Percentiles rank a stretch among this genome's conserved stretches.
Conservation (phyloP, 1,284 basidiomycete genomes). For the Cryptococcus sp. region DNA sequence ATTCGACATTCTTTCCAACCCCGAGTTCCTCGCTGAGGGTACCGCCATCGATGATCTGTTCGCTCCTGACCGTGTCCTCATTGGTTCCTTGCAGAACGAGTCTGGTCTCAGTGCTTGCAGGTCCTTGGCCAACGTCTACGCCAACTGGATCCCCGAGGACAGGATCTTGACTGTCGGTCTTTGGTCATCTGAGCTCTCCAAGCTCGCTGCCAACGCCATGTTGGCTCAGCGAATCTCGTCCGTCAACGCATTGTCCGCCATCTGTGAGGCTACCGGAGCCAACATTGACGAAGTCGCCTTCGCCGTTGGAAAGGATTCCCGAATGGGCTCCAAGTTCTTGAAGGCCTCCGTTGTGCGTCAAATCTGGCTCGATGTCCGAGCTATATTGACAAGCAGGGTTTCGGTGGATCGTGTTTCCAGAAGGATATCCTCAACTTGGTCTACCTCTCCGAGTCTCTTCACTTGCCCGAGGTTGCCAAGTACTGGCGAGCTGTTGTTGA, state of each 20-base stretch:
- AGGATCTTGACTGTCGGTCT: conserved; percentile 90
- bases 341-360: conserved; percentile 57
- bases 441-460: conserved; percentile 88
- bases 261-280: conserved; percentile 99
- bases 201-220: conserved; percentile 98
- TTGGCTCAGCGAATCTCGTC: conserved; percentile 97
- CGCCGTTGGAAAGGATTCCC: conserved; percentile 88
- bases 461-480: conserved; percentile 93
- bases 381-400: conserved; percentile 51
- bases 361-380: background rate
- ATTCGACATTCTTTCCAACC: conserved; percentile 99
- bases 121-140: conserved; percentile 75
- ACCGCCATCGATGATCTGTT: conserved; percentile 90
- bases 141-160: conserved; percentile 87
- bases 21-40: conserved; percentile 95
- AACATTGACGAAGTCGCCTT: conserved; percentile 97
- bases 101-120: conserved; percentile 78
- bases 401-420: conserved; percentile 98
- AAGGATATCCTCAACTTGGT: conserved; percentile 99
- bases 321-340: conserved; percentile 93
- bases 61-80: conserved; percentile 88
- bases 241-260: conserved; percentile 95
- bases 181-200: conserved; percentile 97
- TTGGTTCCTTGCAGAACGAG: conserved; percentile 85
- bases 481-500: conserved; percentile 96